Base-by-base conservation (phyloP, 1,139 yeast species). In the Williopsis jadinii region DNA sequence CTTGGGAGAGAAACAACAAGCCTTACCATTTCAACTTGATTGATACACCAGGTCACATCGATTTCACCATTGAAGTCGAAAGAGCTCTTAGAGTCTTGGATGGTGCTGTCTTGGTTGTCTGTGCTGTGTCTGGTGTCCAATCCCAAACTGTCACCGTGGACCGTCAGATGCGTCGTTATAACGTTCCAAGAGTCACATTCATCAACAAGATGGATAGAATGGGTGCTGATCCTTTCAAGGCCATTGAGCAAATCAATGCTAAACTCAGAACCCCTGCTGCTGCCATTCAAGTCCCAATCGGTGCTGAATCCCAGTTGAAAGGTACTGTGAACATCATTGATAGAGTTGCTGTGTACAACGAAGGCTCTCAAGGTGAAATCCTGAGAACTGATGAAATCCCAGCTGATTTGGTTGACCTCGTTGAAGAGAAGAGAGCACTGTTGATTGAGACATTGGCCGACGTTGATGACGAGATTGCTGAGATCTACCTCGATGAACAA, bases 11-110 rank as follows among this genome's bases (percentile, higher is more conserved):
- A 61, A 82, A 75, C 45, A 64, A 69, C 40, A 63, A 71, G 46
- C 73, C 75, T 49, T 90, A 82, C 63, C 96, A 87, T 62, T 88
- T 88, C 70, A 92, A 92, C 62, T 73, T 92, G 62, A 94, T 92
- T 62, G 98, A 92, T 67, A 92, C 98, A 8, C 98, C 95, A 5
- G 98, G 98, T 13, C 98, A 92, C 62, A 92, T 92, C 67, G 98
- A 92, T 66, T 92, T 92, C 71, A 92, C 98, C 43, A 92, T 92
- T 58, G 98, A 92, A 67, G 98, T 92, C 39, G 98, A 92, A 69
- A 80, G 98, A 61, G 98, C 98, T 11, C 71, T 92, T 63, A 76
- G 98, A 64, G 98, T 92, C 39, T 71, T 92, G 50, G 98, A 92
- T 64, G 98, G 98, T 66, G 98, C 98, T 32, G 97, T 92, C 39